phyloP scores from a whole-genome alignment of 192 early-diverging fungal species.

The Allomyces arbusculus region DNA sequence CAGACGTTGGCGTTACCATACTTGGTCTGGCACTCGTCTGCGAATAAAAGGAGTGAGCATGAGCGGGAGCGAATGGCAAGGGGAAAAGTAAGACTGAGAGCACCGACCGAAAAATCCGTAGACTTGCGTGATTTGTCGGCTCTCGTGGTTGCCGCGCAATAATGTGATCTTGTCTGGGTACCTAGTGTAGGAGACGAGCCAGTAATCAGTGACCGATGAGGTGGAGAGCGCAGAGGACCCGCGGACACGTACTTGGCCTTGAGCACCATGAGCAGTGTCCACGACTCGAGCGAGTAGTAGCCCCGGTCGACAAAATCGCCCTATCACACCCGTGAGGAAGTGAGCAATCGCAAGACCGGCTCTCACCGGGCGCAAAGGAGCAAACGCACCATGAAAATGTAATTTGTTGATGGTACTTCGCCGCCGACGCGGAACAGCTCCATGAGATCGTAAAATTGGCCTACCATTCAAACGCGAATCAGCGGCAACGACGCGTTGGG shows the following conservation, averaged over 20 bases:
- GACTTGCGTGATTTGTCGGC: slow-evolving; percentile 89
- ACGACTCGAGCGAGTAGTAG: slow-evolving; percentile 91
- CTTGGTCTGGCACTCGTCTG: slow-evolving; percentile 83
- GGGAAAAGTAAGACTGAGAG: background rate
- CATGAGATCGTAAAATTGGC: slow-evolving; percentile 84
- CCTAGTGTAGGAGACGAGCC: slow-evolving; percentile 17
- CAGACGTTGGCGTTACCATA: slow-evolving; percentile 89
- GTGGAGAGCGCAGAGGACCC: slow-evolving; percentile 4
- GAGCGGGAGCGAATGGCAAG: background rate
- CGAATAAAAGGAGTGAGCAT: background rate
- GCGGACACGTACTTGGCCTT: slow-evolving; percentile 55
- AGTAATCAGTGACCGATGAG: background rate
- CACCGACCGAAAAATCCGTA: slow-evolving; percentile 80
- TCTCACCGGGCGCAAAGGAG: background rate
- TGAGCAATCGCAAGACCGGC: background rate
- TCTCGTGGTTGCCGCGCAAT: slow-evolving; percentile 90
- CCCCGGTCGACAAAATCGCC: slow-evolving; percentile 99
- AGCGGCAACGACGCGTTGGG: too few species aligned
- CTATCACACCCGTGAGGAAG: slow-evolving; percentile 11
- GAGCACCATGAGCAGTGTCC: slow-evolving; percentile 74
- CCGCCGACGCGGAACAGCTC: slow-evolving; percentile 92
- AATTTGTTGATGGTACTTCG: slow-evolving; percentile 78
- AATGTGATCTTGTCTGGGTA: slow-evolving; percentile 93
- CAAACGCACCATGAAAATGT: slow-evolving; percentile 91
- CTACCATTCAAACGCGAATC: too few species aligned